Evolutionary conservation across 768 basidiomycete genomes (phyloP), one percentile per base, ranked within the genome.

Genomic region (Podaxis sp.): DNA sequence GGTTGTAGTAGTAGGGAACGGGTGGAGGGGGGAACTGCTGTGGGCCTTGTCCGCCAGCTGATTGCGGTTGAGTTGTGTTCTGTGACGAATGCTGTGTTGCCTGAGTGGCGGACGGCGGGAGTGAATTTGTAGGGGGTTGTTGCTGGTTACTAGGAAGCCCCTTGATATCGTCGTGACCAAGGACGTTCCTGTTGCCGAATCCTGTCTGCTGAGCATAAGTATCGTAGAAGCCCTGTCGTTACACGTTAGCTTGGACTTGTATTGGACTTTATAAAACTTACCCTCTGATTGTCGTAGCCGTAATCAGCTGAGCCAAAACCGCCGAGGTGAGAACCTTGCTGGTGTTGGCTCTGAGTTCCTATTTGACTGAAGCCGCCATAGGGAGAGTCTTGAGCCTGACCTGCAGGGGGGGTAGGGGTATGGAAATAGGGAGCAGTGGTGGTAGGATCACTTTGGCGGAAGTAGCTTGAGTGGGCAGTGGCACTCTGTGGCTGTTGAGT

Each of bases 131-230:
- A 0, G 78, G 71, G 29, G 81, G 79, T 24, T 81, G 82, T 65
- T 85, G 84, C 66, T 88, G 88, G 36, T 82, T 76, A 11, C 80
- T 78, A 7, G 88, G 82, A 40, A 91, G 77, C 46, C 84, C 84
- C 72, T 93, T 93, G 66, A 87, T 81, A 56, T 93, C 91, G 41
- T 93, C 91, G 52, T 91, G 90, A 15, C 83, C 82, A 7, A 92
- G 79, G 24, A 82, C 82, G 64, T 80, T 85, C 19, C 91, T 82
- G 62, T 82, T 83, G 37, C 82, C 82, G 65, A 93, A 93, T 33
- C 78, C 82, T 47, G 80, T 76, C 57, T 82, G 88, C 66, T 86
- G 90, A 55, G 70, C 68, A 69, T 93, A 92, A 8, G 85, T 83
- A 49, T 93, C 91, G 69, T 93, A 93, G 75, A 91, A 91, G 66